Conservation (phyloP, 2,329 filamentous ascomycete genomes). For the Monilinia fructicola region DNA sequence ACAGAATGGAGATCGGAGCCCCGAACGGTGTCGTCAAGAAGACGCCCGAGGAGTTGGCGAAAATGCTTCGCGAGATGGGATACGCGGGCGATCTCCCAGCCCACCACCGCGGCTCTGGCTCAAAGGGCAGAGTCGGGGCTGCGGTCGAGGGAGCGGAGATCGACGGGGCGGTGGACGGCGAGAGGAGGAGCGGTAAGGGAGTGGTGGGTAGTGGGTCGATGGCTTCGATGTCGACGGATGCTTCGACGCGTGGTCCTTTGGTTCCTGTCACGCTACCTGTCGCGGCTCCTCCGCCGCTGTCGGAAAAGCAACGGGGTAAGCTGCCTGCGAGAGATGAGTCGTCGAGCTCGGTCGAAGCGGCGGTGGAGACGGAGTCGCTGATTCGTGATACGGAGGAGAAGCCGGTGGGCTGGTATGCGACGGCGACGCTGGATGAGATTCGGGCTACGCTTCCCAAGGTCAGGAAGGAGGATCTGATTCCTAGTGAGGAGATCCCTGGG, state of each 20-base stretch:
- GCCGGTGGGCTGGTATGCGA: not conserved
- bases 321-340: not conserved
- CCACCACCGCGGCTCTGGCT: not conserved
- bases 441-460: not conserved
- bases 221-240: not conserved
- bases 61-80: slow-evolving; percentile 3
- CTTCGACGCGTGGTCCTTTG: not conserved
- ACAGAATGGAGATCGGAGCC: not conserved
- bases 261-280: not conserved
- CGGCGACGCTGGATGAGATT: not conserved
- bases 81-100: not conserved
- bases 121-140: not conserved
- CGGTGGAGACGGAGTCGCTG: not conserved
- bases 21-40: not conserved
- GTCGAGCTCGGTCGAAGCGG: too few species aligned
- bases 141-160: not conserved
- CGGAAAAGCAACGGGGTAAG: not conserved
- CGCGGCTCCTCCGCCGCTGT: not conserved
- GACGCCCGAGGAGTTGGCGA: not conserved
- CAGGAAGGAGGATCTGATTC: not conserved
- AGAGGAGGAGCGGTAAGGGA: not conserved
- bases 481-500: not conserved
- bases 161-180: not conserved
- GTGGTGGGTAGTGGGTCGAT: not conserved
- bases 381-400: not conserved